Evolutionary conservation across 2,329 filamentous ascomycete species (phyloP).

Genomic region (Colletotrichum lupini): DNA sequence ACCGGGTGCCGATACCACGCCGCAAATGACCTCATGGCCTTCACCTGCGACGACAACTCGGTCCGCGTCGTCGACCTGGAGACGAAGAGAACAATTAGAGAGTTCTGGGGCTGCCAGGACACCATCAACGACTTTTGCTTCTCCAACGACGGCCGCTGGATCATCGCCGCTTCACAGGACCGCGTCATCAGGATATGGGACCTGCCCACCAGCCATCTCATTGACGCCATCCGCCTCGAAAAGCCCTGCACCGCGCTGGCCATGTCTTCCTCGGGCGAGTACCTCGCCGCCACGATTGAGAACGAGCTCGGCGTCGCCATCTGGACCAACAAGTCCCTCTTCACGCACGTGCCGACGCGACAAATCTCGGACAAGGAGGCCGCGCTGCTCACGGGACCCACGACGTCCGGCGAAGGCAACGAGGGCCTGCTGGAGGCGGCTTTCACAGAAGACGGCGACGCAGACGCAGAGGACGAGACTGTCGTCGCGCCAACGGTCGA

Average conservation of each 20-base stretch:
- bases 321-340: slow-evolving; percentile 95
- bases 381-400: slow-evolving; percentile 73
- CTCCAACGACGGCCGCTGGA: slow-evolving; percentile 93
- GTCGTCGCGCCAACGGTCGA: slow-evolving; percentile 71
- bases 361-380: slow-evolving; percentile 86
- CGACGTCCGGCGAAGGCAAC: slow-evolving; percentile 84
- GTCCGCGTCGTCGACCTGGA: slow-evolving; percentile 91
- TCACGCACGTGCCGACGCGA: slow-evolving; percentile 86
- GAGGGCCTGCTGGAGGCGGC: slow-evolving; percentile 81
- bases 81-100: slow-evolving; percentile 90
- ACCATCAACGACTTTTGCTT: slow-evolving; percentile 86
- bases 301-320: slow-evolving; percentile 89
- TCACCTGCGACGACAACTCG: slow-evolving; percentile 89
- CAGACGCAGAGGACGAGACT: slow-evolving; percentile 64
- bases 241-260: slow-evolving; percentile 85
- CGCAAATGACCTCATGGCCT: slow-evolving; percentile 85
- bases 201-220: slow-evolving; percentile 92
- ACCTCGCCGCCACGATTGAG: slow-evolving; percentile 88
- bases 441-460: slow-evolving; percentile 65
- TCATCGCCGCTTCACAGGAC: slow-evolving; percentile 87
- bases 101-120: slow-evolving; percentile 85
- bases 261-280: slow-evolving; percentile 92
- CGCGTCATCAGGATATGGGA: slow-evolving; percentile 90
- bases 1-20: slow-evolving; percentile 84
- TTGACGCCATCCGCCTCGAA: slow-evolving; percentile 87